phyloP scores from a whole-genome alignment of 2,329 filamentous ascomycete genomes.

The Emydomyces testavorans region DNA sequence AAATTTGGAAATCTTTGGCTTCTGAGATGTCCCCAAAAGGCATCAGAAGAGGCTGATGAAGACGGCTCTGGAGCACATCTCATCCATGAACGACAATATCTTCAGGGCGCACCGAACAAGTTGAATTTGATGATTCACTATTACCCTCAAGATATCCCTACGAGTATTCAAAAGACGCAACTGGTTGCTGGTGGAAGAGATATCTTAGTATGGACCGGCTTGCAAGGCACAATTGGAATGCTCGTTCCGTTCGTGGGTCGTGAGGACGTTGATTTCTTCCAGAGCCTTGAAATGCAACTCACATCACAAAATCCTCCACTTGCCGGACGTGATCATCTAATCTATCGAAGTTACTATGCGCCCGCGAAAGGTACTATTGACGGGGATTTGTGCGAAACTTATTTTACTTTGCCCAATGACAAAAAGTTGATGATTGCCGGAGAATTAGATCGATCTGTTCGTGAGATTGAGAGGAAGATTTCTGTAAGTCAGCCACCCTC shows the following conservation, averaged over 20 bases:
- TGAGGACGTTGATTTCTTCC: slow-evolving; percentile 96
- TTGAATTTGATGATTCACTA: slow-evolving; percentile 77
- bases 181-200: slow-evolving; percentile 86
- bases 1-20: slow-evolving; percentile 97
- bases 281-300: slow-evolving; percentile 79
- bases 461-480: slow-evolving; percentile 94
- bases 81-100: slow-evolving; percentile 77
- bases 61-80: slow-evolving; percentile 82
- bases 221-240: slow-evolving; percentile 89
- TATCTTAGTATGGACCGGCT: slow-evolving; percentile 80
- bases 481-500: slow-evolving; percentile 41
- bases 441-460: slow-evolving; percentile 78
- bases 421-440: slow-evolving; percentile 92
- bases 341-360: slow-evolving; percentile 90
- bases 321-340: slow-evolving; percentile 85
- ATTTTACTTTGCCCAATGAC: slow-evolving; percentile 68
- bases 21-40: slow-evolving; percentile 72
- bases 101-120: slow-evolving; percentile 78
- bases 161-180: slow-evolving; percentile 75
- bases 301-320: slow-evolving; percentile 76
- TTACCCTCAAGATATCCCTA: slow-evolving; percentile 85
- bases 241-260: slow-evolving; percentile 83
- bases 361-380: slow-evolving; percentile 96
- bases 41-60: slow-evolving; percentile 81
- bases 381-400: slow-evolving; percentile 90